Evolutionary conservation across 208 protist genomes (phyloP).

Genomic region (Wallacemonas sp.): DNA sequence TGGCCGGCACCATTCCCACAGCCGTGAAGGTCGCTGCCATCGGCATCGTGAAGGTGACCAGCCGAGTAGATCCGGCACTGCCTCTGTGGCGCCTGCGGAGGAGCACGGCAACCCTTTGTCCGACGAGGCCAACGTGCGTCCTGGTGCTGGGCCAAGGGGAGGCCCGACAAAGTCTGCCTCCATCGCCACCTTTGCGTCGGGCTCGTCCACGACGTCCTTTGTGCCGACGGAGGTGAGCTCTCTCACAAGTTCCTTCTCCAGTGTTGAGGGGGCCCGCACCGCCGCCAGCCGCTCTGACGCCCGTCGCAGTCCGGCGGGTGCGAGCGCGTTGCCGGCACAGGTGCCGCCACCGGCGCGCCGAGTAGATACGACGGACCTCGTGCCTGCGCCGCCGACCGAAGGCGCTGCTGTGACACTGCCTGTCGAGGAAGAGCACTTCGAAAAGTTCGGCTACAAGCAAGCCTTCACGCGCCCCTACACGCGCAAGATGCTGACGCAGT

Average conservation of each 20-base stretch:
- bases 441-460: conserved; percentile 53
- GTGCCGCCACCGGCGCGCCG: no score
- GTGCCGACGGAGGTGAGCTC: neutral
- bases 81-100: no score
- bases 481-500: conserved; percentile 52
- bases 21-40: no score
- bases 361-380: neutral
- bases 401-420: neutral
- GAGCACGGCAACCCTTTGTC: no score
- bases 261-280: neutral
- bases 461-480: conserved; percentile 35
- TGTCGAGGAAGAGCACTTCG: neutral
- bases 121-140: no score
- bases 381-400: neutral
- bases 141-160: no score
- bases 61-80: neutral
- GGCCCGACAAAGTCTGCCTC: no score
- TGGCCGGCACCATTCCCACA: no score
- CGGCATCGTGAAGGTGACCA: neutral
- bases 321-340: no score
- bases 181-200: neutral
- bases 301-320: no score
- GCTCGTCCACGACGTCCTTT: neutral
- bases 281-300: no score
- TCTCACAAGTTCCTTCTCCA: neutral